Evolutionary conservation across 805 yeast genomes (phyloP).

Genomic region (Kuraishia hungarica): DNA sequence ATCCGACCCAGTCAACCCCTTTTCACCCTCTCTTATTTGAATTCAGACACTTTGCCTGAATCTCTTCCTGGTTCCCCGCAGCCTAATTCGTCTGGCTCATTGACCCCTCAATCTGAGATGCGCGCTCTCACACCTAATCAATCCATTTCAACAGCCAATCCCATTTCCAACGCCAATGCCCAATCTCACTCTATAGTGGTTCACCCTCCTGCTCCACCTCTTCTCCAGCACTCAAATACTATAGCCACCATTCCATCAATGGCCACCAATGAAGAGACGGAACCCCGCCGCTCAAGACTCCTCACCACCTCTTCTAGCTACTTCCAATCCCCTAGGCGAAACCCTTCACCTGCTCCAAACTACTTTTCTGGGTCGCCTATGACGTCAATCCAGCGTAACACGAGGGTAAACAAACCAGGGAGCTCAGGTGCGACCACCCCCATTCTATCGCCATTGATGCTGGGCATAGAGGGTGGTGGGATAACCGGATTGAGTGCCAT

Average conservation of each 20-base stretch:
- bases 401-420: constrained; percentile 12
- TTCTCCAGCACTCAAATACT: not conserved
- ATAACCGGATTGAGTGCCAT: constrained; percentile 24
- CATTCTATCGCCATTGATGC: constrained; percentile 47
- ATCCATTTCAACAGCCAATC: not conserved
- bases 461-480: constrained; percentile 19
- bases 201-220: not conserved
- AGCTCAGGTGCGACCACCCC: constrained; percentile 31
- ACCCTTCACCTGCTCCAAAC: constrained; percentile 40
- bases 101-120: not conserved
- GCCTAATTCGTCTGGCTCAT: not conserved
- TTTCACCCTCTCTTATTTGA: not conserved
- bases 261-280: not conserved
- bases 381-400: constrained; percentile 54
- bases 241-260: not conserved
- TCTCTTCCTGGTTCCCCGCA: not conserved
- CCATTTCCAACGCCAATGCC: no score
- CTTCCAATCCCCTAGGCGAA: constrained; percentile 43
- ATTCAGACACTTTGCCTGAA: not conserved
- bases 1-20: no score
- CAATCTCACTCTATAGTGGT: not conserved
- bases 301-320: not conserved
- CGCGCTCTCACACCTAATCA: not conserved
- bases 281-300: not conserved
- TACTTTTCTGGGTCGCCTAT: constrained; percentile 31